These are phyloP conservation scores for Graphilbum fragrans DNA, from an alignment of 2,329 filamentous ascomycete species.

Conservation along the genomic window DNA sequence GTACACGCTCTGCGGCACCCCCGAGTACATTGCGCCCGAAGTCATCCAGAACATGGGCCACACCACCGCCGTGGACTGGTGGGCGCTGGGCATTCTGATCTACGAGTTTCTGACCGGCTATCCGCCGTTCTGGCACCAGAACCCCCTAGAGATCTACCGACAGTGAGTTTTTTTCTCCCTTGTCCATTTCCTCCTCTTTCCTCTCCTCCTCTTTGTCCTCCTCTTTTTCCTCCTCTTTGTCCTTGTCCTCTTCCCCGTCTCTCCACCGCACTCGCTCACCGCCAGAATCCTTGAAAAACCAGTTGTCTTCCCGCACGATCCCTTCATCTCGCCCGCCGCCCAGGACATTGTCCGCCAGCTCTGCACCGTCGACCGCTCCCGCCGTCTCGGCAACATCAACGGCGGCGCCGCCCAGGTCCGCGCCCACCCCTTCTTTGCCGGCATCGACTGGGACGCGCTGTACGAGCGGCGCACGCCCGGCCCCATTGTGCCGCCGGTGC, in stretches of 20 bases:
- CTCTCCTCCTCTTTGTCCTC: neutral
- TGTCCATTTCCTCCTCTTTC: neutral
- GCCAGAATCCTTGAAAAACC: conserved; percentile 66
- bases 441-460: conserved; percentile 63
- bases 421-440: conserved; percentile 61
- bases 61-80: conserved; percentile 72
- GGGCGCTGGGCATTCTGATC: conserved; percentile 72
- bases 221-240: neutral
- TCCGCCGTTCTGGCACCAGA: conserved; percentile 78
- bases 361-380: conserved; percentile 68
- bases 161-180: conserved; percentile 34
- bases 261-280: neutral
- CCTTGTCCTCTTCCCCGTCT: neutral
- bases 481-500: conserved; percentile 64
- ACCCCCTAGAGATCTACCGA: conserved; percentile 79
- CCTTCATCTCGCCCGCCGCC: conserved; percentile 52
- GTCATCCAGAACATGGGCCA: conserved; percentile 75
- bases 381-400: conserved; percentile 65
- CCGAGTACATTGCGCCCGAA: conserved; percentile 74
- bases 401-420: conserved; percentile 64
- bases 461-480: conserved; percentile 51
- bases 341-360: conserved; percentile 65
- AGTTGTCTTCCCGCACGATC: conserved; percentile 59
- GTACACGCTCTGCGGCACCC: conserved; percentile 73
- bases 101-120: conserved; percentile 80